Evolutionary conservation across 176 grass and related monocot genomes (phyloP).

Genomic region (Avena sativa): DNA sequence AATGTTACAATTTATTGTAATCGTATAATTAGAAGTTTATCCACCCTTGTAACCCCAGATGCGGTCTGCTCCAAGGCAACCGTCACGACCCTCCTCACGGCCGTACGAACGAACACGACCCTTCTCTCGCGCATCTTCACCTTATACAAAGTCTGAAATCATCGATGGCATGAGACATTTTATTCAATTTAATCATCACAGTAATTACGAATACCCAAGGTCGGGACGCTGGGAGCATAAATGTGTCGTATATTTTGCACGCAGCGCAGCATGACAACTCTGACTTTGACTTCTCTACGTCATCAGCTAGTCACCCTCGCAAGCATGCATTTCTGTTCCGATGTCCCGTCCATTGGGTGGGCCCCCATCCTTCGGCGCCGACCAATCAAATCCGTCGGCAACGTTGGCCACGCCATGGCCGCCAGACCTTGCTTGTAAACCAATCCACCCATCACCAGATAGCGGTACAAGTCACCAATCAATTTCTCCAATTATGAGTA

Average conservation of each 20-base stretch:
- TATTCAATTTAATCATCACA: too few species aligned
- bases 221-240: too few species aligned
- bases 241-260: not conserved
- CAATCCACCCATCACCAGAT: not conserved
- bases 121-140: too few species aligned
- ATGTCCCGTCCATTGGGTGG: not conserved
- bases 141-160: too few species aligned
- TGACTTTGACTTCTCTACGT: constrained; percentile 41
- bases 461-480: not conserved
- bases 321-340: not conserved
- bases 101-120: too few species aligned
- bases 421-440: constrained; percentile 11
- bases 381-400: constrained; percentile 15
- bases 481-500: not conserved
- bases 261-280: constrained; percentile 41
- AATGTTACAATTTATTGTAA: too few species aligned
- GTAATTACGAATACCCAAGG: too few species aligned
- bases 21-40: too few species aligned
- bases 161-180: too few species aligned
- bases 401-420: not conserved
- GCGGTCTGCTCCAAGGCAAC: too few species aligned
- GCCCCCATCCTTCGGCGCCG: not conserved
- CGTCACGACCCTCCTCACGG: too few species aligned
- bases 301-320: not conserved
- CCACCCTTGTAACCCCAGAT: too few species aligned